phyloP scores from a whole-genome alignment of 495 filamentous ascomycete genomes.

The Aspergillus nanangensis region DNA sequence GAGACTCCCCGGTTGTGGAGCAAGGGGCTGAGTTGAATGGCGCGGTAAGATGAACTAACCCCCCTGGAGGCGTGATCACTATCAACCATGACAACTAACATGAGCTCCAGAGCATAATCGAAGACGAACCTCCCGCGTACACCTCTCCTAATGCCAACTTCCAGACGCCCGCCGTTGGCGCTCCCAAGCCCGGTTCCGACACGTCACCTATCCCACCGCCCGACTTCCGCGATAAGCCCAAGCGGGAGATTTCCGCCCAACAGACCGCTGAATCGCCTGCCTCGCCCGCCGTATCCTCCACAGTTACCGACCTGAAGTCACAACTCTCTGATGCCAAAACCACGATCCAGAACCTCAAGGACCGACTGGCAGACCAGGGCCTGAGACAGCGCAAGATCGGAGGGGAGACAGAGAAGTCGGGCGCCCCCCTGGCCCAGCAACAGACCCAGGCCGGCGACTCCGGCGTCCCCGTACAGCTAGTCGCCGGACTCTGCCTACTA shows the following conservation, averaged over 20 bases:
- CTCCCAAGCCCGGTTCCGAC: constrained; percentile 23
- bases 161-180: constrained; percentile 44
- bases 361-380: constrained; percentile 63
- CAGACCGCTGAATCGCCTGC: constrained; percentile 18
- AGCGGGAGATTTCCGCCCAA: constrained; percentile 32
- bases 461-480: constrained; percentile 83
- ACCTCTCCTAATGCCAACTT: constrained; percentile 50
- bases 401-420: constrained; percentile 36
- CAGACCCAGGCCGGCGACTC: constrained; percentile 45
- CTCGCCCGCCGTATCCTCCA: constrained; percentile 35
- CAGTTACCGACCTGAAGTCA: constrained; percentile 60
- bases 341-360: constrained; percentile 63
- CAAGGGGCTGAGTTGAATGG: constrained; percentile 41
- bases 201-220: constrained; percentile 35
- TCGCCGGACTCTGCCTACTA: constrained; percentile 76
- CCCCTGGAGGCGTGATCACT: constrained; percentile 1
- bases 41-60: constrained; percentile 27
- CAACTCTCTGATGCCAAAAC: constrained; percentile 74
- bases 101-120: constrained; percentile 17
- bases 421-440: constrained; percentile 43
- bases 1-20: constrained; percentile 43
- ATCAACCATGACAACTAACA: background rate
- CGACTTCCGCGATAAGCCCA: constrained; percentile 40
- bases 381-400: constrained; percentile 64
- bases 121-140: constrained; percentile 53